A percentile compares a stretch with the other conserved stretches of the same genome.
Conservation (phyloP, 805 yeast genomes). For the Kodamaea neixiangensis region DNA sequence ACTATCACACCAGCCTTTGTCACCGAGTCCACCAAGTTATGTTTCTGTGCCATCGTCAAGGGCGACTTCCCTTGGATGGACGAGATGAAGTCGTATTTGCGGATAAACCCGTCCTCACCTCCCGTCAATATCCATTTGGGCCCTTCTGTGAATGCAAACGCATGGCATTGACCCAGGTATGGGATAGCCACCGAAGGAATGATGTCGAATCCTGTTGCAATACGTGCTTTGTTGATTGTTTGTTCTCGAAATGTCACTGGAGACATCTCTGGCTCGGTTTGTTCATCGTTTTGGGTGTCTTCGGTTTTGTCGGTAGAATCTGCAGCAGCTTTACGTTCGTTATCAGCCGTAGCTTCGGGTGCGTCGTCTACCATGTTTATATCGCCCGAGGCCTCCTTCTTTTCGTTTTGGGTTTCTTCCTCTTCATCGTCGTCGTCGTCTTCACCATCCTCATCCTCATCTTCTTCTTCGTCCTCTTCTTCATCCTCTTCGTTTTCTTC, state of each 20-base stretch:
- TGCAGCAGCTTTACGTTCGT: slow-evolving; percentile 6
- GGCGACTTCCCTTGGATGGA: slow-evolving; percentile 87
- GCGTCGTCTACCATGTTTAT: slow-evolving; percentile 20
- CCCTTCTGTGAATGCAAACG: slow-evolving; percentile 75
- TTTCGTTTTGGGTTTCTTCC: slow-evolving; percentile 18
- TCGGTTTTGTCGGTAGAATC: slow-evolving; percentile 18
- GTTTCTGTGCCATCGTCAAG: slow-evolving; percentile 87
- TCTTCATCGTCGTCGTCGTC: slow-evolving; percentile 16
- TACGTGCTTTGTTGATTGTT: slow-evolving; percentile 45
- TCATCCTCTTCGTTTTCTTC: slow-evolving; percentile 18
- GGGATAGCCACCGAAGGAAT: slow-evolving; percentile 88
- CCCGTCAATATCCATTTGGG: slow-evolving; percentile 90
- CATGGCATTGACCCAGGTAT: slow-evolving; percentile 73
- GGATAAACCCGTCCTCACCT: slow-evolving; percentile 91
- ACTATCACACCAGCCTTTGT: slow-evolving; percentile 79
- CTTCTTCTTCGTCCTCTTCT: slow-evolving; percentile 19
- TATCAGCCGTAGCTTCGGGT: slow-evolving; percentile 3
- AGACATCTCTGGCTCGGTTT: slow-evolving; percentile 6
- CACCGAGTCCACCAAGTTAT: slow-evolving; percentile 82
- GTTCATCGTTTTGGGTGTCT: slow-evolving; percentile 15
- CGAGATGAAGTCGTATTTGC: slow-evolving; percentile 84
- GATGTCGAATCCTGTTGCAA: slow-evolving; percentile 64
- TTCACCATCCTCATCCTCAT: slow-evolving; percentile 17
- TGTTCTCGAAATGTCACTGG: slow-evolving; percentile 23
- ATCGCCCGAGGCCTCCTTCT: slow-evolving; percentile 20